A percentile compares a stretch with the other conserved stretches of the same genome.
These are phyloP conservation scores for Fusarium devonianum DNA, from an alignment of 2,329 filamentous ascomycete species.

Conservation along the genomic window DNA sequence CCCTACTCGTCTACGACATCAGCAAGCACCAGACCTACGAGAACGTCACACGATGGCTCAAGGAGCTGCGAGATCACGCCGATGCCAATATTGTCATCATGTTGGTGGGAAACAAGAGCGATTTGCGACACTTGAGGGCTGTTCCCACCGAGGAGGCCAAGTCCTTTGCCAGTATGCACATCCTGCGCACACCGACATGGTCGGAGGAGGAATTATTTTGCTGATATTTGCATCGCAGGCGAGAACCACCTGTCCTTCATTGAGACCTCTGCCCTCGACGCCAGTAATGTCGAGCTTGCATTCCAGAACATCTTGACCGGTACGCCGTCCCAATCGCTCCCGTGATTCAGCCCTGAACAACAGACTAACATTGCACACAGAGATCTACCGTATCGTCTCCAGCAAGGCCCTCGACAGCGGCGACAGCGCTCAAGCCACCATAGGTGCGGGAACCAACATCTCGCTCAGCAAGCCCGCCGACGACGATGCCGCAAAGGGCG, in stretches of 20 bases:
- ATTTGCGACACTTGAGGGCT: slow-evolving; percentile 97
- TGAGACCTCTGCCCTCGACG: slow-evolving; percentile 97
- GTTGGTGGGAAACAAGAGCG: slow-evolving; percentile 99
- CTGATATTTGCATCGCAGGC: slow-evolving; percentile 60
- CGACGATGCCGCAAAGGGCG: slow-evolving; percentile 75
- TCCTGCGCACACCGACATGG: background rate
- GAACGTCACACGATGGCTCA: slow-evolving; percentile 98
- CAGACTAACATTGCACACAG: slow-evolving; percentile 55
- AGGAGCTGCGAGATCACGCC: slow-evolving; percentile 96
- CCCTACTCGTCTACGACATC: slow-evolving; percentile 98
- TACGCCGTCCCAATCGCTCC: slow-evolving; percentile 54
- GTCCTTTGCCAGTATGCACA: slow-evolving; percentile 84
- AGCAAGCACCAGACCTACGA: slow-evolving; percentile 99
- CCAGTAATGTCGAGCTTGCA: slow-evolving; percentile 97
- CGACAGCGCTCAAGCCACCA: slow-evolving; percentile 80
- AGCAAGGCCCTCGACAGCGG: slow-evolving; percentile 95
- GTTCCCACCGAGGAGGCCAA: slow-evolving; percentile 98
- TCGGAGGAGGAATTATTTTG: slow-evolving; percentile 12
- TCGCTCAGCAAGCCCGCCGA: slow-evolving; percentile 87
- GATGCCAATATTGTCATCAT: slow-evolving; percentile 99
- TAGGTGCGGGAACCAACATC: slow-evolving; percentile 82
- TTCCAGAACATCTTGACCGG: slow-evolving; percentile 99
- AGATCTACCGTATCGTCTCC: slow-evolving; percentile 99
- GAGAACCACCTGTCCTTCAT: slow-evolving; percentile 99
- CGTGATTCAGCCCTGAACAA: slow-evolving; percentile 3